Evolutionary conservation across 148 eudicot species (phyloP).

Genomic region (Persicaria maculosa): DNA sequence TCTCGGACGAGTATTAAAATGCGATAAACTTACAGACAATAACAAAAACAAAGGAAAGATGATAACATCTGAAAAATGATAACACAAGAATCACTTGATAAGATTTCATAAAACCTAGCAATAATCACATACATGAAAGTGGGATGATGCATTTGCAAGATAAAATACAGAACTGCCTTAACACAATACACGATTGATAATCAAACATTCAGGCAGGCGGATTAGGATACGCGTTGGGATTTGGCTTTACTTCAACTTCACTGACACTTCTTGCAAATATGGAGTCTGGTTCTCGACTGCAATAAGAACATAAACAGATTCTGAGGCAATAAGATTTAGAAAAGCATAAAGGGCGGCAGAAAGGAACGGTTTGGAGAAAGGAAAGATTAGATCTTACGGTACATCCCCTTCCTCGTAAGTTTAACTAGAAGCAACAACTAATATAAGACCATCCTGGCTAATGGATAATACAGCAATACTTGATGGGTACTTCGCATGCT

Average conservation of each 20-base stretch:
- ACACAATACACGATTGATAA: neutral
- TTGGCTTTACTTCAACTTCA: conserved; percentile 95
- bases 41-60: too few species aligned
- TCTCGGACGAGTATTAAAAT: too few species aligned
- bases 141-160: neutral
- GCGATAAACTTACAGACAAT: too few species aligned
- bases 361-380: too few species aligned
- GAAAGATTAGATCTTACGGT: conserved; percentile 29
- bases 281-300: conserved; percentile 91
- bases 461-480: conserved; percentile 91
- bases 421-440: conserved; percentile 92
- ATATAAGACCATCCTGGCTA: conserved; percentile 70
- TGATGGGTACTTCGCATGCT: conserved; percentile 81
- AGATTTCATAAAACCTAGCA: neutral
- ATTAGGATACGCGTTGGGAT: conserved; percentile 71
- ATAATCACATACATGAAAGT: conserved; percentile 1
- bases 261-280: conserved; percentile 78
- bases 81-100: neutral
- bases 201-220: conserved; percentile 41
- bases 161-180: neutral
- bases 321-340: neutral
- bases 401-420: conserved; percentile 84
- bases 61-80: too few species aligned
- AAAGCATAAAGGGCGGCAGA: neutral
- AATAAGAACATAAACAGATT: neutral